Percentiles rank a stretch among this genome's conserved stretches.
phyloP scores from a whole-genome alignment of 495 filamentous ascomycete genomes.

The Corynascus novoguineensis region DNA sequence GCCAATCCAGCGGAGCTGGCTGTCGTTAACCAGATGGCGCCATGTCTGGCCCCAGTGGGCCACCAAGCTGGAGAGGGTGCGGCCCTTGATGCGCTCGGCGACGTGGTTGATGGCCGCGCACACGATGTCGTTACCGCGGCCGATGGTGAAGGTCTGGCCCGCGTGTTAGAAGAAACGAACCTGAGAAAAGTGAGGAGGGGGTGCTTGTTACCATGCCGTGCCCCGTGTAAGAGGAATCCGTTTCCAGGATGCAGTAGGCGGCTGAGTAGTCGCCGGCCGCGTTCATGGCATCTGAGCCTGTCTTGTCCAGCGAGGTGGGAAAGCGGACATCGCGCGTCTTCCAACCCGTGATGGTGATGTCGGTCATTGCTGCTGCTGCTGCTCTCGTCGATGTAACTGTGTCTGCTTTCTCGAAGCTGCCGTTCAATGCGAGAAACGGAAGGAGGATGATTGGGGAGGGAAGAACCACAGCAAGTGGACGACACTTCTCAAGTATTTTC shows the following conservation, averaged over 20 bases:
- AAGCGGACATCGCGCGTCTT: constrained; percentile 84
- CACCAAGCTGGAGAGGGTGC: constrained; percentile 69
- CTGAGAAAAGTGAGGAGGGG: background rate
- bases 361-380: constrained; percentile 33
- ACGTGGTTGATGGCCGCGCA: constrained; percentile 76
- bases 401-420: background rate
- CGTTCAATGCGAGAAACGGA: background rate
- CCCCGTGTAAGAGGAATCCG: constrained; percentile 64
- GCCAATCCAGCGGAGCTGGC: constrained; percentile 89
- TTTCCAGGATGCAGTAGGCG: constrained; percentile 87
- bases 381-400: too few species aligned
- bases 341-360: constrained; percentile 77
- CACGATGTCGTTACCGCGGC: constrained; percentile 91
- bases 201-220: constrained; percentile 74
- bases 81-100: constrained; percentile 63
- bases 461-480: background rate
- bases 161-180: background rate
- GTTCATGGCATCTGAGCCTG: constrained; percentile 96
- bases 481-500: background rate
- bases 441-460: background rate
- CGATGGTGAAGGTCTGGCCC: constrained; percentile 84
- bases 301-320: constrained; percentile 91
- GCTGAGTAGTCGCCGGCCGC: constrained; percentile 88
- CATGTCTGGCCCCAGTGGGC: constrained; percentile 83
- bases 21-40: constrained; percentile 85